Base-by-base conservation (phyloP, 805 yeast species). In the Yamadazyma ubonensis region DNA sequence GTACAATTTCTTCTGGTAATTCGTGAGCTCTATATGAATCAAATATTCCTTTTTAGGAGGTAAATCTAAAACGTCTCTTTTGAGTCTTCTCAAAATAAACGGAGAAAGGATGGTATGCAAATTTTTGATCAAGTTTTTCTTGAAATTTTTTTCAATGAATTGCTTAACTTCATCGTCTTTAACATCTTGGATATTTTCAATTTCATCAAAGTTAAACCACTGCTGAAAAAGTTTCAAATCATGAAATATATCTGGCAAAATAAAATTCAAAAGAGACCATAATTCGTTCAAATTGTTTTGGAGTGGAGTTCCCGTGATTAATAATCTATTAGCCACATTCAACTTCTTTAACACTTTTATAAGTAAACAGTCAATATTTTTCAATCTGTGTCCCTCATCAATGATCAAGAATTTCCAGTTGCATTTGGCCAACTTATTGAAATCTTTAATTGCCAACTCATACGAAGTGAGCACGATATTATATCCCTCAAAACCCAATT, bases 361-460 rank as follows among this genome's bases (percentile, higher is more conserved):
- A 44, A 91, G 68, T 49, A 79, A 67, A 59, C 96, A 86, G 51
- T 90, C 79, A 47, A 81, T 74, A 57, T 91, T 91, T 55, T 91
- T 93, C 50, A 91, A 68, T 28, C 99, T 70, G 60, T 91, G 99
- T 5, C 98, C 99, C 61, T 91, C 99, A 60, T 91, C 99, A 14
- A 91, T 96, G 36, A 90, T 84, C 38, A 91, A 65, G 55, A 79
- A 91, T 44, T 81, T 84, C 96, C 97, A 90, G 17, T 67, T 61
- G 8, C 75, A 61, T 2, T 64, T 57, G 44, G 74, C 67, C 3
- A 47, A 25, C 26, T 33, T 42, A 21, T 64, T 62, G 31, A 79
- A 74, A 55, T 93, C 98, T 36, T 76, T 72, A 33, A 90, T 75
- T 1, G 87, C 73, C 10, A 84, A 71, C 55, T 91, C 96, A 65